These are phyloP conservation scores for Xylaria digitata DNA, from an alignment of 2,329 filamentous ascomycete genomes.

Conservation along the genomic window DNA sequence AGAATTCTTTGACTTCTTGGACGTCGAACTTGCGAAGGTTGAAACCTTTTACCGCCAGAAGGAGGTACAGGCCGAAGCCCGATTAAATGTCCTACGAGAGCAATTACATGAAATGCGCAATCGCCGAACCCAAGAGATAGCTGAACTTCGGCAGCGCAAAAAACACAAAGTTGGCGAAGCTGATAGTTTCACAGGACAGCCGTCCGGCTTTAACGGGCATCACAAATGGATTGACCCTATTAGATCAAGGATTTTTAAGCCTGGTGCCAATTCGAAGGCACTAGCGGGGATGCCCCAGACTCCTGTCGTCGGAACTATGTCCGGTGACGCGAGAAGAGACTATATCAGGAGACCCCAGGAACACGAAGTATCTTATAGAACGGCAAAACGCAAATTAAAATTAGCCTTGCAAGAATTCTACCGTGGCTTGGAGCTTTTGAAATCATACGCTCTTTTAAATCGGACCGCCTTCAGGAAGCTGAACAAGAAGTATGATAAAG, in stretches of 20 bases:
- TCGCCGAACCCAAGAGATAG: conserved; percentile 78
- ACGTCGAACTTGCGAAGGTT: conserved; percentile 88
- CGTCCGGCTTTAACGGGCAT: conserved; percentile 43
- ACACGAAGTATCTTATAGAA: conserved; percentile 81
- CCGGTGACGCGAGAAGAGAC: conserved; percentile 56
- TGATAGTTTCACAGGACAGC: conserved; percentile 37
- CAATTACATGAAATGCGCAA: conserved; percentile 96
- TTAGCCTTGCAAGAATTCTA: conserved; percentile 93
- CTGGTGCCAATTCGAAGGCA: conserved; percentile 70
- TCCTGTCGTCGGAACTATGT: conserved; percentile 53
- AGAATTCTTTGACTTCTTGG: conserved; percentile 90
- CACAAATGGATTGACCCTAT: conserved; percentile 64
- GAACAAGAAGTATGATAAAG: conserved; percentile 99
- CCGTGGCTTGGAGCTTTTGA: conserved; percentile 88
- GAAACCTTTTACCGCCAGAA: conserved; percentile 90
- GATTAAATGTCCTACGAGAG: conserved; percentile 76
- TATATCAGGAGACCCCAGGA: conserved; percentile 63
- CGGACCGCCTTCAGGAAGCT: conserved; percentile 95
- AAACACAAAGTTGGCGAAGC: conserved; percentile 48
- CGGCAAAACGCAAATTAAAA: conserved; percentile 92
- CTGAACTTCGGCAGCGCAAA: conserved; percentile 55
- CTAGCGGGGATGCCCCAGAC: conserved; percentile 66
- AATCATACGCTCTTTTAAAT: conserved; percentile 90
- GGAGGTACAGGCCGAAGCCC: conserved; percentile 82
- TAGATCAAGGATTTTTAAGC: conserved; percentile 64